Evolutionary conservation across 2,329 filamentous ascomycete species (phyloP).

Genomic region (Colletotrichum sp.): DNA sequence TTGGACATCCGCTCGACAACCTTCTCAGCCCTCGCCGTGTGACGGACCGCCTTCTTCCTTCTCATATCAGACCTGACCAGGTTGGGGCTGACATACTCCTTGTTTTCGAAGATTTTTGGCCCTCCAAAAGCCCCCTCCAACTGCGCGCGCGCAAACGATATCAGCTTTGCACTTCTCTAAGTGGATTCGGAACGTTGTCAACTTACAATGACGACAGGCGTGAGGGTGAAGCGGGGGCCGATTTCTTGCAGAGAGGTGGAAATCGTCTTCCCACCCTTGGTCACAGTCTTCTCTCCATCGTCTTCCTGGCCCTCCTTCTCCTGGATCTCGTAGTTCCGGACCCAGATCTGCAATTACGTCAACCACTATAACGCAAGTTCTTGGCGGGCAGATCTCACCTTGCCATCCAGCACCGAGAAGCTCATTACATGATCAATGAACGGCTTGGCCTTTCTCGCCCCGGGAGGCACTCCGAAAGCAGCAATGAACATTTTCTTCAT

Average conservation of each 20-base stretch:
- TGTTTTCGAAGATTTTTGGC: conserved; percentile 97
- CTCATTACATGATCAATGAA: conserved; percentile 96
- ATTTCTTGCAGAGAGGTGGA: conserved; percentile 90
- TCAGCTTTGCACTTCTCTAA: background rate
- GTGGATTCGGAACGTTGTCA: conserved; percentile 29
- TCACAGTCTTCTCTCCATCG: conserved; percentile 38
- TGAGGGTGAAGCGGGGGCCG: conserved; percentile 89
- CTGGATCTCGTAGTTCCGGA: conserved; percentile 78
- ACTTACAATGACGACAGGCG: conserved; percentile 54
- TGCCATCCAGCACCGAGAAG: conserved; percentile 88
- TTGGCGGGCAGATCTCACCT: conserved; percentile 42
- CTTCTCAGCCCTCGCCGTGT: conserved; percentile 78
- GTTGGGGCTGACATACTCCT: conserved; percentile 96
- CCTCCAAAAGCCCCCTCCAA: conserved; percentile 96
- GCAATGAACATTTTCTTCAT: conserved; percentile 88
- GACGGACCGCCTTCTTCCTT: conserved; percentile 75
- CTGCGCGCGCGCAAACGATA: background rate
- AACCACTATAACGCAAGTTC: background rate
- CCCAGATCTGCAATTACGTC: conserved; percentile 66
- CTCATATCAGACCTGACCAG: conserved; percentile 85
- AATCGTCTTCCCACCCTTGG: conserved; percentile 61
- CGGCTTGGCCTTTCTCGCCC: conserved; percentile 88
- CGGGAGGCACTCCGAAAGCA: conserved; percentile 85
- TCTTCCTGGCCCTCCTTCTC: conserved; percentile 37
- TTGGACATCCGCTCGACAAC: conserved; percentile 74